Base-by-base conservation (phyloP, 1,284 basidiomycete genomes). In the Amylostereum chailletii region DNA sequence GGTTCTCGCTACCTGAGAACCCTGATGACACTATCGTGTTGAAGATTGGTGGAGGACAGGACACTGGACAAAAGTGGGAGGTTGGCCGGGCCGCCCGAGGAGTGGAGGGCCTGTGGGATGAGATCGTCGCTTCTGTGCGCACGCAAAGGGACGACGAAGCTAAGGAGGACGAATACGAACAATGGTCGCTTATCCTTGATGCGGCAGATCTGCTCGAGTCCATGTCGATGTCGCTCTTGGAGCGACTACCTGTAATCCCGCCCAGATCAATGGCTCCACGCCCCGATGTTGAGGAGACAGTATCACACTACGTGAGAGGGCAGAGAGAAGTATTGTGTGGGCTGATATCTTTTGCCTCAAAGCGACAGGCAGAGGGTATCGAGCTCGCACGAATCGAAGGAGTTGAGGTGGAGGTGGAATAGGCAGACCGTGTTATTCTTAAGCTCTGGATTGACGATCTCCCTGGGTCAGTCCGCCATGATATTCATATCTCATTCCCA, bases 11-110 rank as follows among this genome's bases (percentile, higher is more conserved):
- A 2, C 67, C 73, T 1, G 58, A 74, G 31, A 93, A 94, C 58
- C 86, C 86, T 0, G 89, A 93, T 58, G 92, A 94, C 62, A 85
- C 85, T 1, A 85, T 93, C 51, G 72, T 87, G 1, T 76, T 95
- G 33, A 84, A 84, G 51, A 70, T 94, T 42, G 86, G 81, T 9
- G 78, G 81, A 26, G 57, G 43, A 48, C 57, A 42, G 36, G 58
- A 55, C 61, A 65, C 45, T 44, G 55, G 53, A 4, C 65, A 74
- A 52, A 71, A 74, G 50, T 86, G 83, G 74, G 78, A 81, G 50
- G 69, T 94, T 1, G 80, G 81, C 5, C 71, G 81, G 30, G 57
- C 71, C 39, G 81, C 80, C 0, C 62, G 58, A 11, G 76, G 80
- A 2, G 75, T 70, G 2, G 76, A 81, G 7, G 76, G 71, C 0